Evolutionary conservation across 2,329 filamentous ascomycete genomes (phyloP).

Genomic region (Colletotrichum sp.): DNA sequence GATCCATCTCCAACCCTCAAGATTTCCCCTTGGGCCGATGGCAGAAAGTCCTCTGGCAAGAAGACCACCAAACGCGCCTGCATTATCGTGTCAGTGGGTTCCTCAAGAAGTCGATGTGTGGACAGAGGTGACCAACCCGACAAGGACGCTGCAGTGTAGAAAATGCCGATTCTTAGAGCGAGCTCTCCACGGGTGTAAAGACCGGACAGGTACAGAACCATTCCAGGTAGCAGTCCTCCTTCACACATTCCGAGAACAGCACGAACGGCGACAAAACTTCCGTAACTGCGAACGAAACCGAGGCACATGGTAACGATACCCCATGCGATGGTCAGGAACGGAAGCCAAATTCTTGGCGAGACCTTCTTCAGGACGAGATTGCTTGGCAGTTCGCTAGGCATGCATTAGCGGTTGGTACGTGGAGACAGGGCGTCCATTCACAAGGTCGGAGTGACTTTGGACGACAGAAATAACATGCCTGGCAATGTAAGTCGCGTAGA

Average conservation of each 20-base stretch:
- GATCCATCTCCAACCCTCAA: constrained; percentile 67
- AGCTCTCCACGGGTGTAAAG: constrained; percentile 67
- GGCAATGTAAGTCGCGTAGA: constrained; percentile 68
- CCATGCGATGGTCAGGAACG: constrained; percentile 61
- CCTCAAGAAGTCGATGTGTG: neutral
- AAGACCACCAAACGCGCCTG: constrained; percentile 65
- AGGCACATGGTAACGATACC: constrained; percentile 63
- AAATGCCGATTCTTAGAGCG: constrained; percentile 68
- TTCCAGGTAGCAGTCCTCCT: constrained; percentile 70
- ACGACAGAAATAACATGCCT: constrained; percentile 41
- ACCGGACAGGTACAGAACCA: constrained; percentile 70
- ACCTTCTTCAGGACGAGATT: constrained; percentile 68
- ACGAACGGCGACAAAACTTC: constrained; percentile 65
- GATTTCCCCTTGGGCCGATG: constrained; percentile 59
- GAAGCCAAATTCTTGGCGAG: constrained; percentile 65
- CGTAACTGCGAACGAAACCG: constrained; percentile 57
- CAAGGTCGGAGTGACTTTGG: neutral
- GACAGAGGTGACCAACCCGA: constrained; percentile 39
- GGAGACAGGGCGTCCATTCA: neutral
- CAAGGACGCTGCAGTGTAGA: constrained; percentile 71
- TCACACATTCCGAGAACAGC: constrained; percentile 68
- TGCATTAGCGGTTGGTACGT: constrained; percentile 1
- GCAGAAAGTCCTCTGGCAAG: constrained; percentile 65
- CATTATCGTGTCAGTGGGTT: neutral
- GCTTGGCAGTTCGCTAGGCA: constrained; percentile 62